Evolutionary conservation across 2,329 filamentous ascomycete species (phyloP).

Genomic region (Taxawa tesnikishii): DNA sequence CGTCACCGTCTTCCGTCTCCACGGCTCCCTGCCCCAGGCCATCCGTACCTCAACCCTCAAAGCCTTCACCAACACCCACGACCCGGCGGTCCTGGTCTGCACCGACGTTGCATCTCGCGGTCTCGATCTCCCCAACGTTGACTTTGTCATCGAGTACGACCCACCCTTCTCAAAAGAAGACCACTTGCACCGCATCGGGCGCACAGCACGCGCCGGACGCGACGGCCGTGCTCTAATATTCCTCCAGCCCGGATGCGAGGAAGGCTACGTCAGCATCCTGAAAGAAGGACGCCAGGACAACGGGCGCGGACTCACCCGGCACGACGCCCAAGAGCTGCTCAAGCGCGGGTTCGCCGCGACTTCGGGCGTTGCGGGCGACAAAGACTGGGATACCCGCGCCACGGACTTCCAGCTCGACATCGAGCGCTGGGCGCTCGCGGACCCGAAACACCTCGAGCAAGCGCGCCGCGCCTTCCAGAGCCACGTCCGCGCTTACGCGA

Average conservation of each 20-base stretch:
- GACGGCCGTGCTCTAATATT: conserved; percentile 81
- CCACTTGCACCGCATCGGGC: conserved; percentile 86
- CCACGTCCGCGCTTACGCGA: conserved; percentile 89
- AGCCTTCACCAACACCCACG: conserved; percentile 61
- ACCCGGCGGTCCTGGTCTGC: conserved; percentile 74
- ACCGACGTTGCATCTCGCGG: conserved; percentile 94
- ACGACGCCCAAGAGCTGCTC: conserved; percentile 53
- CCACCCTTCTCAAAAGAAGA: conserved; percentile 88
- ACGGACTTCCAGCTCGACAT: conserved; percentile 56
- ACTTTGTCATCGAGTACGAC: conserved; percentile 92
- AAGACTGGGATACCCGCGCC: conserved; percentile 51
- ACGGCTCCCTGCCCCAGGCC: conserved; percentile 81
- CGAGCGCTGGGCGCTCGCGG: conserved; percentile 53
- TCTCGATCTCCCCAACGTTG: conserved; percentile 88
- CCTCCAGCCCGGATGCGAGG: conserved; percentile 79
- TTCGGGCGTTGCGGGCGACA: conserved; percentile 16
- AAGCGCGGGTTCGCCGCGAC: conserved; percentile 46
- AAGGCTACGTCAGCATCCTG: conserved; percentile 74
- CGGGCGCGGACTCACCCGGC: conserved; percentile 50
- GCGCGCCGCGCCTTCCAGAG: conserved; percentile 80
- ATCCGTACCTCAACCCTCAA: conserved; percentile 77
- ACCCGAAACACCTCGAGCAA: conserved; percentile 60
- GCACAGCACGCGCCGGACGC: conserved; percentile 84
- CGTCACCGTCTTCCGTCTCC: conserved; percentile 73
- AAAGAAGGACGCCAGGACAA: conserved; percentile 55